Evolutionary conservation across 2,329 filamentous ascomycete genomes (phyloP).

Genomic region (Clonostachys solani): DNA sequence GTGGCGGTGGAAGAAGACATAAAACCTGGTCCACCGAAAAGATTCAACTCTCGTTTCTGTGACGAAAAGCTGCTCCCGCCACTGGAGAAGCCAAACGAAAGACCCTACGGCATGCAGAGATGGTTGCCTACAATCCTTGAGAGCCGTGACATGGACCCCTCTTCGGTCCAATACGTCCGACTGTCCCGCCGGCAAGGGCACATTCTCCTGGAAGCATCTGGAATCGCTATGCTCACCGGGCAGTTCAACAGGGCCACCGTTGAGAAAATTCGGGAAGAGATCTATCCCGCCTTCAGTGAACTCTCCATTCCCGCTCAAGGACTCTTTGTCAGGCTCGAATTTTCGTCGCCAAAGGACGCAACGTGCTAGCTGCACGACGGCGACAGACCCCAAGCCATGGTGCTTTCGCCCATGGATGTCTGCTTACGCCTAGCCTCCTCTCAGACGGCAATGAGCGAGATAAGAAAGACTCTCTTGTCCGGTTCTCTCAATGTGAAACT

Average conservation of each 20-base stretch:
- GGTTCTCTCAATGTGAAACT: constrained; percentile 15
- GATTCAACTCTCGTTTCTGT: constrained; percentile 30
- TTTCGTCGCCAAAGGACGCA: constrained; percentile 38
- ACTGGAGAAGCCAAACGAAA: constrained; percentile 15
- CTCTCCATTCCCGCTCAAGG: constrained; percentile 23
- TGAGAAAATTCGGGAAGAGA: constrained; percentile 23
- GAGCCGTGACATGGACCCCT: constrained; percentile 18
- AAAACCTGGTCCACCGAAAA: no score
- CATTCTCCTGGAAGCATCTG: constrained; percentile 20
- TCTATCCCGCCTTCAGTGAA: constrained; percentile 14
- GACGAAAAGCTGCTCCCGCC: constrained; percentile 17
- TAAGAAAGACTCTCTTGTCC: constrained; percentile 6
- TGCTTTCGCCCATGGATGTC: constrained; percentile 23
- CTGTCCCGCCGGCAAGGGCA: constrained; percentile 19
- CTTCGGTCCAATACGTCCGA: constrained; percentile 17
- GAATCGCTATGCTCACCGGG: constrained; percentile 21
- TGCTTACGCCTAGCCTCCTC: constrained; percentile 32
- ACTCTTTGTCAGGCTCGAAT: constrained; percentile 35
- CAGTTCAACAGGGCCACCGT: constrained; percentile 18
- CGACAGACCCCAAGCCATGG: constrained; percentile 6
- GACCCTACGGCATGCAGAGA: constrained; percentile 29
- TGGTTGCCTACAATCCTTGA: constrained; percentile 33
- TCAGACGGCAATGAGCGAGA: constrained; percentile 17
- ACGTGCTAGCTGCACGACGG: constrained; percentile 11
- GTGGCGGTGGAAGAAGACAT: no score